phyloP scores from a whole-genome alignment of 331 rosid genomes.

The Rhamnella rubrinervis region DNA sequence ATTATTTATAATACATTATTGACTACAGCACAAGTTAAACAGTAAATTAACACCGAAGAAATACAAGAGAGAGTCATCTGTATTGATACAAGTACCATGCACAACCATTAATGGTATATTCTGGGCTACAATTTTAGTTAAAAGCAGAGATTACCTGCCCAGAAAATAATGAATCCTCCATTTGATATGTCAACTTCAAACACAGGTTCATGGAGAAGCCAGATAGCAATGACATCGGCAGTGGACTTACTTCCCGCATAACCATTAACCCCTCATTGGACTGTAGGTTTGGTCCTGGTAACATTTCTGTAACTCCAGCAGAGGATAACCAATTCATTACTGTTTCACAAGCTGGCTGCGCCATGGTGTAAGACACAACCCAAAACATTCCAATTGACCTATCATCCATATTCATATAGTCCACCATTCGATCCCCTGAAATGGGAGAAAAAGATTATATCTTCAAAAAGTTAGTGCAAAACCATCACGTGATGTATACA shows the following conservation, averaged over 20 bases:
- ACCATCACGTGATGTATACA: background rate
- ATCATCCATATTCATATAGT: conserved; percentile 98
- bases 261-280: conserved; percentile 64
- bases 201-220: conserved; percentile 96
- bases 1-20: too few relatives aligned
- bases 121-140: background rate
- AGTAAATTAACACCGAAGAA: background rate
- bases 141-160: conserved; percentile 59
- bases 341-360: conserved; percentile 95
- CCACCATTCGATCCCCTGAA: conserved; percentile 92
- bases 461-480: background rate
- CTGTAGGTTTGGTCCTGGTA: conserved; percentile 67
- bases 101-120: background rate
- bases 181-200: conserved; percentile 77
- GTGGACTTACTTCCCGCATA: conserved; percentile 90
- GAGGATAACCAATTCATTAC: conserved; percentile 81
- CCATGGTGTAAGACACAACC: conserved; percentile 99
- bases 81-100: background rate
- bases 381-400: conserved; percentile 99
- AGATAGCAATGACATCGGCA: conserved; percentile 90
- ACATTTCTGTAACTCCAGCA: conserved; percentile 63
- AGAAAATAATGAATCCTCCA: conserved; percentile 87
- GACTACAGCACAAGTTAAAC: too few relatives aligned
- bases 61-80: too few relatives aligned
- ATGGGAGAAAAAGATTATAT: conserved; percentile 10